Percentiles rank a stretch among this genome's conserved stretches.
Evolutionary conservation across 495 filamentous ascomycete genomes (phyloP).

Genomic region (Aspergillus saccharolyticus): DNA sequence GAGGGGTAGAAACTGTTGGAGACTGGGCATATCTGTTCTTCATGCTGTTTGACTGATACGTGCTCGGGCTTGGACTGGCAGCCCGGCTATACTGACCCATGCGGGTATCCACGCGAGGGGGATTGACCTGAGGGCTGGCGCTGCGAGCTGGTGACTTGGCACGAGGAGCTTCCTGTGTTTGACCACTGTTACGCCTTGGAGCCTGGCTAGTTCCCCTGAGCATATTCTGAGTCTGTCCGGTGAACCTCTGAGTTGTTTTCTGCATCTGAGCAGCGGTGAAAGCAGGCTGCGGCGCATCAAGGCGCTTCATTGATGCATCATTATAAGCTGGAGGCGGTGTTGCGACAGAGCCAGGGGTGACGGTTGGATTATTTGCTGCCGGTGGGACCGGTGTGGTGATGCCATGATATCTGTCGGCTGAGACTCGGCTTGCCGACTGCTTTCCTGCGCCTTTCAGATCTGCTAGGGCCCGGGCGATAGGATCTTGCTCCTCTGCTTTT

Average conservation of each 20-base stretch:
- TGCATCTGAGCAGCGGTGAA: slow-evolving; percentile 92
- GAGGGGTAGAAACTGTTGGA: slow-evolving; percentile 26
- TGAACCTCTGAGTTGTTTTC: slow-evolving; percentile 80
- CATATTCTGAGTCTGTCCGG: slow-evolving; percentile 76
- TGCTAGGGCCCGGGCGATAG: slow-evolving; percentile 86
- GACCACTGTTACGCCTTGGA: slow-evolving; percentile 27
- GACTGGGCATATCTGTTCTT: slow-evolving; percentile 39
- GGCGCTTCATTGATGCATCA: slow-evolving; percentile 63
- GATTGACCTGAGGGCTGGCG: slow-evolving; percentile 45
- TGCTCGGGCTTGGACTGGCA: slow-evolving; percentile 30
- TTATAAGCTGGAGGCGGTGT: slow-evolving; percentile 74
- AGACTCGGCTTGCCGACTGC: slow-evolving; percentile 69
- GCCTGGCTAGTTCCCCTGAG: slow-evolving; percentile 50
- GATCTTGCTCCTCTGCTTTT: slow-evolving; percentile 58
- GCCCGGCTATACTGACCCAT: slow-evolving; percentile 38
- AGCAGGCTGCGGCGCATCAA: slow-evolving; percentile 87
- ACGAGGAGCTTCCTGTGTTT: slow-evolving; percentile 39
- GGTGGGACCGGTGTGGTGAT: slow-evolving; percentile 75
- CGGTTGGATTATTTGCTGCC: slow-evolving; percentile 46
- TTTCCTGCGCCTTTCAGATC: slow-evolving; percentile 86
- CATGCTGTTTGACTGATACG: slow-evolving; percentile 39
- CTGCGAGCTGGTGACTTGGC: slow-evolving; percentile 50
- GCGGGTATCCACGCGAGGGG: slow-evolving; percentile 35
- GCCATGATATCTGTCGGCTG: slow-evolving; percentile 90
- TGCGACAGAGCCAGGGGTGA: slow-evolving; percentile 48